Conservation (phyloP, 148 eudicot species). For the Selenicereus undatus region DNA sequence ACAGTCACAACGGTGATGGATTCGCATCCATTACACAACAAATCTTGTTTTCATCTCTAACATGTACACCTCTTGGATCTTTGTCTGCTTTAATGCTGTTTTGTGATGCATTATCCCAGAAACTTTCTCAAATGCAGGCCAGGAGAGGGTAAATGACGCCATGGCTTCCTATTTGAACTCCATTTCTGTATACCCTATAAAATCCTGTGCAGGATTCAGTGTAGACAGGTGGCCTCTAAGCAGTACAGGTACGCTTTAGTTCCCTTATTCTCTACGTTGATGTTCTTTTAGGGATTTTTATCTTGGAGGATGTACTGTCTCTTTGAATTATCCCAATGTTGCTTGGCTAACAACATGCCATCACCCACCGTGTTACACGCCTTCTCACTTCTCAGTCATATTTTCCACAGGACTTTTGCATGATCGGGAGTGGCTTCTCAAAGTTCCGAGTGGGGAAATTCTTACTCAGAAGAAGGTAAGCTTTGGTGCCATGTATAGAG, state of each 20-base stretch:
- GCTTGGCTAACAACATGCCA: neutral
- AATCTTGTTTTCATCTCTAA: neutral
- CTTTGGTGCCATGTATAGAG: neutral
- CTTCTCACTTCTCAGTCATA: neutral
- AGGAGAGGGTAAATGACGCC: slow-evolving; percentile 20
- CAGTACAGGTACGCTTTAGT: slow-evolving; percentile 54
- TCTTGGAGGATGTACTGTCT: neutral
- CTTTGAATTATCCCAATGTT: neutral
- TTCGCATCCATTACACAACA: neutral
- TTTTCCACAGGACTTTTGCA: slow-evolving; percentile 63
- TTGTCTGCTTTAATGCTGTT: neutral
- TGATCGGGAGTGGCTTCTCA: slow-evolving; percentile 96
- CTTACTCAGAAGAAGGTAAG: slow-evolving; percentile 91
- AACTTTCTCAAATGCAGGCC: slow-evolving; percentile 35
- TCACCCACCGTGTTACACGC: neutral
- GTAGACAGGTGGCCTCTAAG: slow-evolving; percentile 82
- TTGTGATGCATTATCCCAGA: slow-evolving; percentile 7
- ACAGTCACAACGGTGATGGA: neutral
- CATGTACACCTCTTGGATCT: neutral
- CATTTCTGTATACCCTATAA: slow-evolving; percentile 76
- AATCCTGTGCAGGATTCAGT: slow-evolving; percentile 84
- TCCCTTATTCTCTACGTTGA: neutral
- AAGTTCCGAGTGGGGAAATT: slow-evolving; percentile 74
- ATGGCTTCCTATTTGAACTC: slow-evolving; percentile 45
- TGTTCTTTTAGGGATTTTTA: slow-evolving; percentile 7